Percentiles rank a stretch among this genome's conserved stretches.
Evolutionary conservation across 2,329 filamentous ascomycete species (phyloP).

Genomic region (Claviceps digitariae): DNA sequence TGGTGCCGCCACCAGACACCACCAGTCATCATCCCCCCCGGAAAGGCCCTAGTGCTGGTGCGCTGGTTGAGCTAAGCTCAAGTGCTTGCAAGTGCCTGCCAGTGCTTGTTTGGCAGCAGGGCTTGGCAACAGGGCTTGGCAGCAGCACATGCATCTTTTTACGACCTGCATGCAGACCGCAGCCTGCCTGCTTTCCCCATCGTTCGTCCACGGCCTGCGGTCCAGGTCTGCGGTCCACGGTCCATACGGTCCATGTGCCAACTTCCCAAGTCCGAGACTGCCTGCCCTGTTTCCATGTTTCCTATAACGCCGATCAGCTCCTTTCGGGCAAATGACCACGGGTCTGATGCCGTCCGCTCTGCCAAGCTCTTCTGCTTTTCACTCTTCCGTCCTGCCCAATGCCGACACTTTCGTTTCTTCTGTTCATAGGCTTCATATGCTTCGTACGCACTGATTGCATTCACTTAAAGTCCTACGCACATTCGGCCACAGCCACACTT

Average conservation of each 20-base stretch:
- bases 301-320: background rate
- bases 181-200: background rate
- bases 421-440: background rate
- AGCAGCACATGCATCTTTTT: background rate
- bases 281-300: background rate
- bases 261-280: background rate
- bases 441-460: background rate
- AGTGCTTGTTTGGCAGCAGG: background rate
- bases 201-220: too few relatives aligned
- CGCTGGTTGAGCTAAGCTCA: background rate
- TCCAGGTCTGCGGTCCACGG: too few relatives aligned
- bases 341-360: background rate
- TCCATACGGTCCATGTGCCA: too few relatives aligned
- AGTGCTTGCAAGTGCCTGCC: background rate
- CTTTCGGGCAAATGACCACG: background rate
- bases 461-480: background rate
- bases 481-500: background rate
- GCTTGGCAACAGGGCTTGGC: background rate
- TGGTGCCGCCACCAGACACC: too few relatives aligned
- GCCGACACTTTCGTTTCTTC: background rate
- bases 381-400: background rate
- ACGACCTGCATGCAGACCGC: conserved; percentile 1
- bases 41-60: background rate
- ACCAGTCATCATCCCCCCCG: too few relatives aligned
- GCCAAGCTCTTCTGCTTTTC: background rate